Evolutionary conservation across 1,284 basidiomycete genomes (phyloP), one percentile per base, ranked within the genome.

Genomic region (Tylopilus sp.): DNA sequence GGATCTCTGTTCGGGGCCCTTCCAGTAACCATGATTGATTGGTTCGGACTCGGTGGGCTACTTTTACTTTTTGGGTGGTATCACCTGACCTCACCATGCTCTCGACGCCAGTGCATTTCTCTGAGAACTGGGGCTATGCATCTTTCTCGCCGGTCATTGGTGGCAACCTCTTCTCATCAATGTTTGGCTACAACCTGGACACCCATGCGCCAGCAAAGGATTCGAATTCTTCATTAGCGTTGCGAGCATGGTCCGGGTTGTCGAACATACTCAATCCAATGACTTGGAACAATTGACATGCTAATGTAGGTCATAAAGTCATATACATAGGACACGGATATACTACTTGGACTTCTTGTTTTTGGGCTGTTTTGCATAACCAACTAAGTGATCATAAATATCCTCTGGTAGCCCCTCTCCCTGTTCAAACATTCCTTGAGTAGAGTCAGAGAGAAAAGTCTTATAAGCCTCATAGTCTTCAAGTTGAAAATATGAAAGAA

Each of bases 41-140:
- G 93, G 92, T 97, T 96, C 71, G 95, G 95, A 9, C 82, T 95
- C 75, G 81, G 91, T 89, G 67, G 71, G 87, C 85, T 47, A 2
- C 22, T 1, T 16, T 60, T 54, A 10, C 24, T 49, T 49, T 49
- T 24, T n/a, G 22, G 22, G 47, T n/a, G 9, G 9, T 24, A 19
- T 5, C 6, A 22, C 19, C 18, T 9, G 41, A 10, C 6, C n/a
- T 12, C 22, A 36, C 36, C 56, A 54, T 49, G 10, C 44, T 32
- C 29, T 58, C 62, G 49, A 29, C 26, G 18, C 41, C 64, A 91
- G 89, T 81, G 19, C 91, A 91, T 72, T 90, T 94, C 72, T 90
- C 89, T 5, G 91, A 95, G 80, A 97, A 97, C 77, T 96, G 91
- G 91, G 96, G 96, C 22, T 93, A 88, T 74, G 84, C 93, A 36